Conservation (phyloP, 257 asterid genomes). For the Lithospermum erythrorhizon region DNA sequence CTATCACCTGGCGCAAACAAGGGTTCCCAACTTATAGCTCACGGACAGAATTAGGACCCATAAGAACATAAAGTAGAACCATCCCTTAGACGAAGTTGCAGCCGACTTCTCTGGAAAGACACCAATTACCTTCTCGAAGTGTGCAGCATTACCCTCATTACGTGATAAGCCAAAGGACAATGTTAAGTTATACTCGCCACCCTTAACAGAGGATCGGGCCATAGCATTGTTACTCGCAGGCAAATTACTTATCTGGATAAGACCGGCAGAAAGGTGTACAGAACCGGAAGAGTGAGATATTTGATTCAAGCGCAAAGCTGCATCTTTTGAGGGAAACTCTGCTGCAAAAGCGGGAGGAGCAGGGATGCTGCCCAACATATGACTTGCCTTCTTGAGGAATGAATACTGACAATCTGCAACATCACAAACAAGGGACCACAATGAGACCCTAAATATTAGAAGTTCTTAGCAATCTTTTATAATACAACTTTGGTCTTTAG, state of each 20-base stretch:
- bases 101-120: slow-evolving; percentile 43
- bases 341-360: neutral
- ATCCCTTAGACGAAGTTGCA: slow-evolving; percentile 28
- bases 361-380: neutral
- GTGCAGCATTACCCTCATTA: neutral
- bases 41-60: slow-evolving; percentile 52
- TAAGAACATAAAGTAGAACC: slow-evolving; percentile 45
- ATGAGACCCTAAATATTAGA: too few species aligned
- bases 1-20: slow-evolving; percentile 31
- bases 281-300: neutral
- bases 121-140: slow-evolving; percentile 18
- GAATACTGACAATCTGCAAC: slow-evolving; percentile 49
- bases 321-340: neutral
- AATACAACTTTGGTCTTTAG: too few species aligned
- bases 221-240: too few species aligned
- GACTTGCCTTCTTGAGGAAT: slow-evolving; percentile 34
- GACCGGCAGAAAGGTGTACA: neutral
- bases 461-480: too few species aligned
- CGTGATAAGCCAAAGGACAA: neutral
- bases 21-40: slow-evolving; percentile 53
- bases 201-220: neutral
- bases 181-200: neutral
- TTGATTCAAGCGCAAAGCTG: too few species aligned
- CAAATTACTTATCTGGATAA: too few species aligned
- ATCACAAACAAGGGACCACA: neutral